Percentiles rank a stretch among this genome's conserved stretches.
phyloP scores from a whole-genome alignment of 1,284 basidiomycete genomes.

The Melampsora larici-populina region DNA sequence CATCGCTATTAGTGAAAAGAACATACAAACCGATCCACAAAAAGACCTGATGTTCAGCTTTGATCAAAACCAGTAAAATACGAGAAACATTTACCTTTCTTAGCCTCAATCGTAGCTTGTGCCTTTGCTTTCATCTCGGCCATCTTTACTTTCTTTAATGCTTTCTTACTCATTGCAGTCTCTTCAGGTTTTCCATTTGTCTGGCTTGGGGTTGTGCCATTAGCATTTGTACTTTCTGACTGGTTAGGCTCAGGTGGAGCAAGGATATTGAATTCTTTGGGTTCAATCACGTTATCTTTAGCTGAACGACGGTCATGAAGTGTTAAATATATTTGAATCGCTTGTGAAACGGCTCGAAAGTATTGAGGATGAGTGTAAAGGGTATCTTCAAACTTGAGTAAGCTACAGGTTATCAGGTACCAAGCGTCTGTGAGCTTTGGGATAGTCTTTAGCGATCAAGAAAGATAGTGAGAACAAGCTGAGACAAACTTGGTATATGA shows the following conservation, averaged over 20 bases:
- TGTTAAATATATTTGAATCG: conserved; percentile 17
- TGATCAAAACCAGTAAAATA: too few relatives aligned
- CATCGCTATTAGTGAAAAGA: conserved; percentile 5
- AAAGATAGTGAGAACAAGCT: not conserved
- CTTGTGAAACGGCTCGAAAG: conserved; percentile 20
- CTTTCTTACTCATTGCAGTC: conserved; percentile 24
- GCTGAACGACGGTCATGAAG: conserved; percentile 18
- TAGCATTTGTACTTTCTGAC: not conserved
- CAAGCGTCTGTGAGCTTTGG: not conserved
- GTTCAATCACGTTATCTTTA: not conserved
- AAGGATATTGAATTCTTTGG: conserved; percentile 37
- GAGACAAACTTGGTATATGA: conserved; percentile 62
- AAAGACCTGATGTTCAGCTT: too few relatives aligned
- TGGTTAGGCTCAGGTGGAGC: not conserved
- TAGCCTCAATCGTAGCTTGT: conserved; percentile 33
- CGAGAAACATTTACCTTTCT: conserved; percentile 15
- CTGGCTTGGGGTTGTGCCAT: not conserved
- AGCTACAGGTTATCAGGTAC: not conserved
- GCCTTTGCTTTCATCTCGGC: conserved; percentile 39
- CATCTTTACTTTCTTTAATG: conserved; percentile 40
- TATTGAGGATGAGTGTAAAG: conserved; percentile 23
- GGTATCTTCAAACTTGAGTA: conserved; percentile 38
- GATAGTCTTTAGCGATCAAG: not conserved
- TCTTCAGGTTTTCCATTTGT: not conserved
- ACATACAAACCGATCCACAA: too few relatives aligned